These are phyloP conservation scores for Elsinoe fawcettii DNA, from an alignment of 2,329 filamentous ascomycete genomes.

Conservation along the genomic window DNA sequence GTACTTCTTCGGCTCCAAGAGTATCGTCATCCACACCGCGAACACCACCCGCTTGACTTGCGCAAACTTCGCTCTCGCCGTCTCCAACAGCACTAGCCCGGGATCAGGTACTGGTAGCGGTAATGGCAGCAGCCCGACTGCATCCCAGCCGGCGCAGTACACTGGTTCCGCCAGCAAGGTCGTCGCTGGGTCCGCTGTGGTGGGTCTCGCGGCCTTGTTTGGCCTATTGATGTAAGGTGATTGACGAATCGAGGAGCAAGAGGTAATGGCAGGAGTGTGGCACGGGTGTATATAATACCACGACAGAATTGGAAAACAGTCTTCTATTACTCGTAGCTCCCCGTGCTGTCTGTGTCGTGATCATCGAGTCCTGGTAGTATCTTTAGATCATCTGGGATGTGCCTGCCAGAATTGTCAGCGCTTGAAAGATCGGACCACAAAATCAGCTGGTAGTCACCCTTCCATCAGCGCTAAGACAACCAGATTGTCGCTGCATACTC, in stretches of 20 bases:
- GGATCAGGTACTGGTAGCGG: slow-evolving; percentile 14
- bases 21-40: slow-evolving; percentile 28
- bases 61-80: slow-evolving; percentile 2
- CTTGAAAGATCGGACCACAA: too few relatives aligned
- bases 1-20: slow-evolving; percentile 46
- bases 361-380: not conserved
- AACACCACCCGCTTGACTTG: slow-evolving; percentile 18
- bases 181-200: not conserved
- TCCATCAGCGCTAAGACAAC: too few relatives aligned
- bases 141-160: slow-evolving; percentile 3
- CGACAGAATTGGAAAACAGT: not conserved
- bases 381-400: too few relatives aligned
- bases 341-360: not conserved
- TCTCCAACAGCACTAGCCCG: not conserved
- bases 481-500: too few relatives aligned
- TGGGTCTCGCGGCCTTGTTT: slow-evolving; percentile 18
- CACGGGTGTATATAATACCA: not conserved
- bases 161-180: slow-evolving; percentile 8
- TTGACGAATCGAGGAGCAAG: not conserved
- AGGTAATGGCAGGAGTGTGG: not conserved
- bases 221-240: slow-evolving; percentile 18
- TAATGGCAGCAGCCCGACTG: not conserved
- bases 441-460: too few relatives aligned
- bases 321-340: not conserved
- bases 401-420: too few relatives aligned